Evolutionary conservation across 139 green algal genomes (phyloP).

Genomic region (Axilococcus clingmanii): DNA sequence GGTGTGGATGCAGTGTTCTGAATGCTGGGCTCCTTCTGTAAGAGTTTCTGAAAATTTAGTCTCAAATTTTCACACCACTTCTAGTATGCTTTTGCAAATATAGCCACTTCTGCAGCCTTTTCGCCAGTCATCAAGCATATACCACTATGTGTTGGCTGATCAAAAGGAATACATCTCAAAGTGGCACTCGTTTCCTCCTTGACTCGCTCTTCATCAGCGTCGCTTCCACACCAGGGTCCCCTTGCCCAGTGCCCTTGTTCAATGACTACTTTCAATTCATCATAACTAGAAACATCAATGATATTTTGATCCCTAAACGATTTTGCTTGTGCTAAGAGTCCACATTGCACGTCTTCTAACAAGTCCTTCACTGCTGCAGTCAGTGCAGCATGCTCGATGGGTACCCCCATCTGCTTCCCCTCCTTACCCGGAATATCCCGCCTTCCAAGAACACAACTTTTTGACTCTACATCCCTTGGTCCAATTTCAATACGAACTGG

Average conservation of each 20-base stretch:
- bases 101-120: constrained; percentile 69
- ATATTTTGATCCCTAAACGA: constrained; percentile 92
- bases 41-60: no score
- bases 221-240: constrained; percentile 71
- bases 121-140: constrained; percentile 78
- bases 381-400: constrained; percentile 55
- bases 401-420: constrained; percentile 86
- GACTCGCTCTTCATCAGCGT: constrained; percentile 74
- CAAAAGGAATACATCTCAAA: constrained; percentile 95
- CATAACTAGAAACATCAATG: constrained; percentile 84
- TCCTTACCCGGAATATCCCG: constrained; percentile 85
- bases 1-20: no score
- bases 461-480: constrained; percentile 73
- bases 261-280: constrained; percentile 81
- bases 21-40: no score
- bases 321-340: constrained; percentile 56
- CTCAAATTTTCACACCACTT: neutral
- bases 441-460: constrained; percentile 66
- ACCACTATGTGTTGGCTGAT: constrained; percentile 39
- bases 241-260: constrained; percentile 84
- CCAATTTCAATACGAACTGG: constrained; percentile 75
- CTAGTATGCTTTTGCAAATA: constrained; percentile 97
- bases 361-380: constrained; percentile 29
- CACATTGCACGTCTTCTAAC: constrained; percentile 49
- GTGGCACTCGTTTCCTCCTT: constrained; percentile 93